Percentiles rank a stretch among this genome's conserved stretches.
phyloP scores from a whole-genome alignment of 192 early-diverging fungal species.

The Cetraspora pellucida region DNA sequence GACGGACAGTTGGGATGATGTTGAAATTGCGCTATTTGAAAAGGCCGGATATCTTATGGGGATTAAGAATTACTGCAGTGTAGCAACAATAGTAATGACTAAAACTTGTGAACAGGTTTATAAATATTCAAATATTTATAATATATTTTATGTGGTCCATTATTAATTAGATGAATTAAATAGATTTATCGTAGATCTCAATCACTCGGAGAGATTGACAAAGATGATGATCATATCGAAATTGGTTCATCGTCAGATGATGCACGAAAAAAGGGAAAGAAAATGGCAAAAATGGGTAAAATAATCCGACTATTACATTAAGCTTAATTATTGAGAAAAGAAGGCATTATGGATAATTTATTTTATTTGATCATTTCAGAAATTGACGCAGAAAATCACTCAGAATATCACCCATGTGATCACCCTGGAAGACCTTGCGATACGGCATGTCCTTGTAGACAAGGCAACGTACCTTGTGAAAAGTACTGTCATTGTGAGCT shows the following conservation, averaged over 20 bases:
- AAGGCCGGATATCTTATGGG: neutral
- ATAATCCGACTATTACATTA: neutral
- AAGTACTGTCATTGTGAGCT: constrained; percentile 32
- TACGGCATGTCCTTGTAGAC: constrained; percentile 11
- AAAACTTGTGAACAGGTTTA: constrained; percentile 31
- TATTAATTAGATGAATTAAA: neutral
- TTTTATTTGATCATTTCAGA: neutral
- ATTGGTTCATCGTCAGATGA: constrained; percentile 32
- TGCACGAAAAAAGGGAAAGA: constrained; percentile 1
- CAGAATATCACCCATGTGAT: constrained; percentile 33
- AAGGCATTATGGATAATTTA: neutral
- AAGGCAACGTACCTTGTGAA: constrained; percentile 31
- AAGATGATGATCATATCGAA: neutral
- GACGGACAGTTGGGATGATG: constrained; percentile 3
- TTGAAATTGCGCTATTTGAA: constrained; percentile 24
- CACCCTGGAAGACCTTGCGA: constrained; percentile 26
- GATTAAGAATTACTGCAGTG: constrained; percentile 25
- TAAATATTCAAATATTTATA: neutral
- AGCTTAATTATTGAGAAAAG: neutral
- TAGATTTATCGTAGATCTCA: constrained; percentile 16
- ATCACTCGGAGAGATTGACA: neutral
- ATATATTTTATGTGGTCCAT: neutral
- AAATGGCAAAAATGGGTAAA: constrained; percentile 17
- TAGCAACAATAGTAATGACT: constrained; percentile 13
- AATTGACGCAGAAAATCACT: constrained; percentile 29